Conservation (phyloP, 2,329 filamentous ascomycete genomes). For the Rutstroemia sp. region DNA sequence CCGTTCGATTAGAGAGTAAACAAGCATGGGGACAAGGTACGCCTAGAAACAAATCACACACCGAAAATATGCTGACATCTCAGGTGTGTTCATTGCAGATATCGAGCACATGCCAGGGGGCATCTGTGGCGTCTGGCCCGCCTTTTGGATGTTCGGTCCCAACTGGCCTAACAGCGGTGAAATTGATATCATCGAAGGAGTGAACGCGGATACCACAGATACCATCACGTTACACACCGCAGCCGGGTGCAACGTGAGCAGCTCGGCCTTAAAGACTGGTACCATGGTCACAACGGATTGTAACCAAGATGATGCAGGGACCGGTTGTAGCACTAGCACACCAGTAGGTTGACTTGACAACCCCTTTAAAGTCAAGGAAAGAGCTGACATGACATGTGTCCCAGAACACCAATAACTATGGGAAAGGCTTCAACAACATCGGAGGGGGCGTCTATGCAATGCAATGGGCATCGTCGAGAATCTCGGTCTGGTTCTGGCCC, state of each 20-base stretch:
- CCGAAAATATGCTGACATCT: not conserved
- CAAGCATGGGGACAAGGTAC: conserved; percentile 52
- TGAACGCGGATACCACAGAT: conserved; percentile 37
- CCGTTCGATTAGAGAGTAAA: conserved; percentile 60
- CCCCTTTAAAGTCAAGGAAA: not conserved
- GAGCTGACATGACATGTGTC: conserved; percentile 6
- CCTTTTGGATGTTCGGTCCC: conserved; percentile 28
- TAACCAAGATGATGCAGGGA: conserved; percentile 39
- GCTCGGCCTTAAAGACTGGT: conserved; percentile 36
- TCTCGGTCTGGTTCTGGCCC: conserved; percentile 71
- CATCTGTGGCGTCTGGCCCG: conserved; percentile 36
- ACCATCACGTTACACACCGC: conserved; percentile 40
- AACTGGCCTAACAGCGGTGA: conserved; percentile 25
- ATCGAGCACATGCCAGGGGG: conserved; percentile 57
- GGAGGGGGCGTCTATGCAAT: conserved; percentile 61
- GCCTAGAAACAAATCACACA: not conserved
- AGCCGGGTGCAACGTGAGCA: conserved; percentile 36
- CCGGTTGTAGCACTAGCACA: conserved; percentile 26
- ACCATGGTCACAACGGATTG: conserved; percentile 28
- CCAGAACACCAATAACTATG: conserved; percentile 43
- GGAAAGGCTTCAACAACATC: conserved; percentile 56
- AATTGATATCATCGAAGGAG: conserved; percentile 39
- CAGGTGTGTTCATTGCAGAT: conserved; percentile 58
- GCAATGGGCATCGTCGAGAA: conserved; percentile 58
- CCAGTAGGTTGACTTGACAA: not conserved